A percentile compares a stretch with the other conserved stretches of the same genome.
phyloP scores from a whole-genome alignment of 2,329 filamentous ascomycete genomes.

The Microcyclosporella mali region DNA sequence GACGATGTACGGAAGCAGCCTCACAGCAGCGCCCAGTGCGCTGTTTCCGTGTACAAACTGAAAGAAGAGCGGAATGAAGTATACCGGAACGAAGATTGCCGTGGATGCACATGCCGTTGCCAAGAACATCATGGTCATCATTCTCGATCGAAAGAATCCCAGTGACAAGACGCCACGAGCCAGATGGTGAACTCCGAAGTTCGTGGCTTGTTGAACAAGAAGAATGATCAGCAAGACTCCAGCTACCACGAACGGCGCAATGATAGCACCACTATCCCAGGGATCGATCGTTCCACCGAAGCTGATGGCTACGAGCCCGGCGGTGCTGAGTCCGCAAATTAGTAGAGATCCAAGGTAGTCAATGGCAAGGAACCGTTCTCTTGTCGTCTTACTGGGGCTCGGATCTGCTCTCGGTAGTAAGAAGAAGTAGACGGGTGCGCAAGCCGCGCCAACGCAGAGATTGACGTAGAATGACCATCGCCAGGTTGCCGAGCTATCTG shows the following conservation, averaged over 20 bases:
- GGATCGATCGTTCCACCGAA: slow-evolving; percentile 47
- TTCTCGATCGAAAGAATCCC: not conserved
- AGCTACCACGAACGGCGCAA: slow-evolving; percentile 46
- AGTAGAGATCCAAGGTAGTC: no score
- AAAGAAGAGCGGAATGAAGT: slow-evolving; percentile 50
- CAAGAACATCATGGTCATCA: slow-evolving; percentile 1
- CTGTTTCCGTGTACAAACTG: slow-evolving; percentile 45
- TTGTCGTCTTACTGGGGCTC: slow-evolving; percentile 2
- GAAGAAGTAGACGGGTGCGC: slow-evolving; percentile 42
- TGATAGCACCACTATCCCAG: slow-evolving; percentile 44
- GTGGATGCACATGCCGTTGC: not conserved
- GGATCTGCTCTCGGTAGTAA: slow-evolving; percentile 31
- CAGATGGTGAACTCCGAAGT: slow-evolving; percentile 22
- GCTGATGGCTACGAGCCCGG: slow-evolving; percentile 41
- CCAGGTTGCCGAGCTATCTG: slow-evolving; percentile 20
- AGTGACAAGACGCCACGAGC: no score
- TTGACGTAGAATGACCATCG: slow-evolving; percentile 44
- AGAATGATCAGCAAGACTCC: slow-evolving; percentile 42
- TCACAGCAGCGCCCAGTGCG: slow-evolving; percentile 37
- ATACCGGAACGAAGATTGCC: slow-evolving; percentile 31
- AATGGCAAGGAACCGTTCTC: slow-evolving; percentile 25
- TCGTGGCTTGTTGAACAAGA: slow-evolving; percentile 39
- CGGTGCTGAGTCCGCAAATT: no score
- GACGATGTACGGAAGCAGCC: slow-evolving; percentile 33
- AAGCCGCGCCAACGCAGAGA: slow-evolving; percentile 28